Evolutionary conservation across 306 rosid genomes (phyloP), one percentile per base, ranked within the genome.

Genomic region (Begonia loranthoides): DNA sequence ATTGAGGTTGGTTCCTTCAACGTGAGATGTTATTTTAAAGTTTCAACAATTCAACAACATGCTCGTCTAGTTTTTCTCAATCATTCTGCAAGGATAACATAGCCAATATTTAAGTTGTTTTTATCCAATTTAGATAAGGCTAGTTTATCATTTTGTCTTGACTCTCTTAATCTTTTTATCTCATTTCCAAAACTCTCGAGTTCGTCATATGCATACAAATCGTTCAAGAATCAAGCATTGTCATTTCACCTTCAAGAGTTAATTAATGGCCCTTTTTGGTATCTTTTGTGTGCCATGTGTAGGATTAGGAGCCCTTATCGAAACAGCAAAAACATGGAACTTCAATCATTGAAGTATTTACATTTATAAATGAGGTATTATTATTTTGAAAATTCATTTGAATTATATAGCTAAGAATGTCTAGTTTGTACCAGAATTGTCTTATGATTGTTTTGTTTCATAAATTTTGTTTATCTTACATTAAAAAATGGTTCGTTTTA

Each of bases 221-320:
- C 0, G 36, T 7, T 28, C 9, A 3, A 28, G 9, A 28, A 28
- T 28, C 4, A 28, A 28, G 36, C 8, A 43, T 10, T 43, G 2
- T 43, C 47, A 49, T 57, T 9, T 28, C n/a, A 2, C n/a, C 60
- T 16, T 17, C 51, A 34, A 24, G 19, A 36, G 61, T 57, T 19
- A 45, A 57, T 56, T 39, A 9, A 16, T 9, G 50, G 17, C 48
- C 19, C 9, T 49, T 39, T 39, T 49, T 28, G 36, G 36, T 40
- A 41, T 50, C 12, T 38, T 4, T 13, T 61, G 45, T 38, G 14
- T 41, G 52, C 43, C 45, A 58, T 54, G 55, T 60, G 67, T 58
- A 77, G 84, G 67, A 60, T 5, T 73, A 80, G 84, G 84, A 73
- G 36, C 80, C 84, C 36, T 66, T 77, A 59, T 73, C 77, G 55